These are phyloP conservation scores for Lentinula guzmanii DNA, from an alignment of 768 basidiomycete genomes.

Conservation along the genomic window DNA sequence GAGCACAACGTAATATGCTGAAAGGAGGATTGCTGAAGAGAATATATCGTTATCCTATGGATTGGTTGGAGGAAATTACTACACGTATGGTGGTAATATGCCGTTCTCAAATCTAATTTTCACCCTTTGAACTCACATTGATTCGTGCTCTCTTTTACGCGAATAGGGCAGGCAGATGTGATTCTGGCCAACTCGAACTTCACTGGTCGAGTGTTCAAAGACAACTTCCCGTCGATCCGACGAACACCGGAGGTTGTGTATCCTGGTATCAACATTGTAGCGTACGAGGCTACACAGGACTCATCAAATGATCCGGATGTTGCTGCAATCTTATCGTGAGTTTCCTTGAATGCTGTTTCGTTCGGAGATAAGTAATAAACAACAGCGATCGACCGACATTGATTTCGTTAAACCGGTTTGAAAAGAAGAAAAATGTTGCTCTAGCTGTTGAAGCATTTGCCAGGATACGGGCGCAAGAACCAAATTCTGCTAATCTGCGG, in stretches of 20 bases:
- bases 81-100: constrained; percentile 53
- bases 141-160: not conserved
- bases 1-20: constrained; percentile 17
- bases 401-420: constrained; percentile 90
- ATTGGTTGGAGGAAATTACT: constrained; percentile 83
- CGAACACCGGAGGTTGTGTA: constrained; percentile 77
- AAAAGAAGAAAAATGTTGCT: constrained; percentile 87
- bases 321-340: constrained; percentile 52
- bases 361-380: not conserved
- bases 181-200: constrained; percentile 91
- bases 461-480: constrained; percentile 29
- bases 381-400: constrained; percentile 65
- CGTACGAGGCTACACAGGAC: constrained; percentile 46
- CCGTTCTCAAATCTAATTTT: not conserved
- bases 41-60: constrained; percentile 84
- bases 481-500: constrained; percentile 36
- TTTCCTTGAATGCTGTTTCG: constrained; percentile 9
- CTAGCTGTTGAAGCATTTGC: constrained; percentile 82
- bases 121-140: not conserved
- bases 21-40: constrained; percentile 53
- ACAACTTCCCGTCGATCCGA: constrained; percentile 65
- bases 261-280: constrained; percentile 83
- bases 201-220: constrained; percentile 74
- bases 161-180: constrained; percentile 77
- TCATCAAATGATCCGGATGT: constrained; percentile 48